phyloP scores from a whole-genome alignment of 345 rosid species.

The Barbarea vulgaris region DNA sequence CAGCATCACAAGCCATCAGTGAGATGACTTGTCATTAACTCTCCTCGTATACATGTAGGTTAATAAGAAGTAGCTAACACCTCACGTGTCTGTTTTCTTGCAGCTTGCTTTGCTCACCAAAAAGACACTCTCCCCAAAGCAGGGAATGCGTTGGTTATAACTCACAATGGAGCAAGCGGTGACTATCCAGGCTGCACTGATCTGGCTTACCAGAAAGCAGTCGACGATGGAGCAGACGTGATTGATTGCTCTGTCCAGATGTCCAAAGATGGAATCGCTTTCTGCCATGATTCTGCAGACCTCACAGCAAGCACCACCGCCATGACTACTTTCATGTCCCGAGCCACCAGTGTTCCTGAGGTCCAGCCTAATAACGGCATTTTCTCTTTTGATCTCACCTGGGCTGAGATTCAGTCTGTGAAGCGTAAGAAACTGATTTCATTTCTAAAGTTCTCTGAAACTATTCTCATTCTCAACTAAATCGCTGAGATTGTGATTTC shows the following conservation, averaged over 20 bases:
- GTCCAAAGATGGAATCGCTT: constrained; percentile 80
- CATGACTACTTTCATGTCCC: constrained; percentile 53
- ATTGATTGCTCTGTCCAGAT: constrained; percentile 87
- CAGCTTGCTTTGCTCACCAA: constrained; percentile 68
- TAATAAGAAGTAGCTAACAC: constrained; percentile 8
- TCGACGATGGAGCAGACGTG: constrained; percentile 73
- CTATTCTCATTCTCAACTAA: background rate
- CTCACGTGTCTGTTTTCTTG: constrained; percentile 11
- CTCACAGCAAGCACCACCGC: constrained; percentile 65
- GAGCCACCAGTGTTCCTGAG: constrained; percentile 59
- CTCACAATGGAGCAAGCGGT: constrained; percentile 92
- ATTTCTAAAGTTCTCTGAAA: background rate
- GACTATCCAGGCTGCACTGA: constrained; percentile 80
- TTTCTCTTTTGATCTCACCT: constrained; percentile 85
- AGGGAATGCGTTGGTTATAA: constrained; percentile 56
- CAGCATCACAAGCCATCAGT: constrained; percentile 76
- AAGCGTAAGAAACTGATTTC: constrained; percentile 51
- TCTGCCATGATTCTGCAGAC: constrained; percentile 72
- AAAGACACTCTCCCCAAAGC: constrained; percentile 34
- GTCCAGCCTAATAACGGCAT: constrained; percentile 63
- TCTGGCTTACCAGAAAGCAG: constrained; percentile 77
- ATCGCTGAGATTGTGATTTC: background rate
- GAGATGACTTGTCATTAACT: constrained; percentile 28
- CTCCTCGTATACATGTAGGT: background rate
- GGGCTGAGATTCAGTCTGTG: constrained; percentile 81